A percentile compares a stretch with the other conserved stretches of the same genome.
phyloP scores from a whole-genome alignment of 2,329 filamentous ascomycete species.

The Verticillium alfalfae region DNA sequence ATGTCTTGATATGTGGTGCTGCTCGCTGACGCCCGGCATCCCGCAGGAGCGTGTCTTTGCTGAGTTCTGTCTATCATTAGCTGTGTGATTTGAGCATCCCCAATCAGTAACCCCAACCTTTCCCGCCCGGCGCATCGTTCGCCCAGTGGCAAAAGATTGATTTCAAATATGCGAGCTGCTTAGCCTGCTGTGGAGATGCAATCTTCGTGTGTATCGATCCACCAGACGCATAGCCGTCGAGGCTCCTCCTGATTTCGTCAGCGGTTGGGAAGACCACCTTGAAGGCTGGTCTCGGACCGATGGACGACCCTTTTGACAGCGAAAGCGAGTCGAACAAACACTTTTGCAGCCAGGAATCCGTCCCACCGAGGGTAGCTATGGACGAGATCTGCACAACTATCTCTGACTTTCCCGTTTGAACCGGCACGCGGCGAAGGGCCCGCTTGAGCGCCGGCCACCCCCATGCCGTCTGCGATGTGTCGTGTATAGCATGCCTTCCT shows the following conservation, averaged over 20 bases:
- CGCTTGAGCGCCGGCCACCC: conserved; percentile 68
- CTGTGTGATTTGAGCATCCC: not conserved
- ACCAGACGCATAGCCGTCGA: conserved; percentile 75
- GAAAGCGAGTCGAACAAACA: conserved; percentile 52
- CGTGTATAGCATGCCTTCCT: conserved; percentile 51
- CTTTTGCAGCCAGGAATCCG: conserved; percentile 65
- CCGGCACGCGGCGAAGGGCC: conserved; percentile 49
- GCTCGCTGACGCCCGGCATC: conserved; percentile 62
- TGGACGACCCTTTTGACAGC: conserved; percentile 18
- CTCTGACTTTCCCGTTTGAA: conserved; percentile 32
- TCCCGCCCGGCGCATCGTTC: conserved; percentile 43
- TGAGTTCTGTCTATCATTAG: conserved; percentile 17
- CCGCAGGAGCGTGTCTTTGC: conserved; percentile 13
- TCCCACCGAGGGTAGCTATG: conserved; percentile 70
- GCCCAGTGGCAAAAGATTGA: conserved; percentile 74
- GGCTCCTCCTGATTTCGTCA: conserved; percentile 67
- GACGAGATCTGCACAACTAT: conserved; percentile 69
- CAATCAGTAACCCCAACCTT: conserved; percentile 13
- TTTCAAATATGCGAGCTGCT: conserved; percentile 67
- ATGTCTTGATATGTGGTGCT: conserved; percentile 87
- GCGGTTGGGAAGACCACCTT: conserved; percentile 77
- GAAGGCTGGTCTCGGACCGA: conserved; percentile 40
- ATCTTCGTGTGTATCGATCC: conserved; percentile 78
- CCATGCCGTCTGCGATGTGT: conserved; percentile 55
- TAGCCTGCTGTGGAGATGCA: conserved; percentile 62